Evolutionary conservation across 345 rosid genomes (phyloP), one percentile per base, ranked within the genome.

Genomic region (Salix udensis): DNA sequence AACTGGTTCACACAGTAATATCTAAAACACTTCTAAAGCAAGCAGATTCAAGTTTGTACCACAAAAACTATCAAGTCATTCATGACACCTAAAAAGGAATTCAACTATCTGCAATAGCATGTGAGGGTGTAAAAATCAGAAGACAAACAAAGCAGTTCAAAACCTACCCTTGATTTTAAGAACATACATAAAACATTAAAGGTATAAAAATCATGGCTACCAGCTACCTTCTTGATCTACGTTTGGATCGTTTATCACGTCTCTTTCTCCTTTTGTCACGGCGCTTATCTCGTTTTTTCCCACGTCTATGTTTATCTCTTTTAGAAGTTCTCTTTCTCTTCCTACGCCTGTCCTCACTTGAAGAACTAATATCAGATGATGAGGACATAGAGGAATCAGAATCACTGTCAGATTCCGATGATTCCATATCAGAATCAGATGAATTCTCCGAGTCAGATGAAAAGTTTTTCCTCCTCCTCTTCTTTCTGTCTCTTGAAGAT

Each of bases 371-470:
- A 69, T 91, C 91, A 78, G 99, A 92, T 58, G 97, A 89, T 7
- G 87, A 87, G 40, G 96, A 86, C 26, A 82, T 65, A 80, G 72
- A 74, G n/a, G 90, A 87, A 78, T 92, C 97, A 73, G 95, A 88
- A 79, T 92, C 94, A 67, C 87, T 91, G 70, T 90, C 97, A 76
- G 91, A 88, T n/a, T 92, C 97, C 13, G 93, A 88, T 70, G 93
- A 88, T 66, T 89, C 94, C 6, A 74, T 79, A 72, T 91, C 97
- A 80, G 92, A 88, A 78, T 90, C 95, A 42, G 92, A 89, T 77
- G 92, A 91, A 82, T 91, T 96, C 75, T 88, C 97, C 21, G 95
- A 88, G 46, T 89, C 99, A 60, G 98, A 91, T n/a, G 88, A 87
- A 77, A 87, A 79, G 77, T 93, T 79, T 88, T 84, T 86, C 78